phyloP scores from a whole-genome alignment of 148 eudicot genomes.

The Simmondsia chinensis region DNA sequence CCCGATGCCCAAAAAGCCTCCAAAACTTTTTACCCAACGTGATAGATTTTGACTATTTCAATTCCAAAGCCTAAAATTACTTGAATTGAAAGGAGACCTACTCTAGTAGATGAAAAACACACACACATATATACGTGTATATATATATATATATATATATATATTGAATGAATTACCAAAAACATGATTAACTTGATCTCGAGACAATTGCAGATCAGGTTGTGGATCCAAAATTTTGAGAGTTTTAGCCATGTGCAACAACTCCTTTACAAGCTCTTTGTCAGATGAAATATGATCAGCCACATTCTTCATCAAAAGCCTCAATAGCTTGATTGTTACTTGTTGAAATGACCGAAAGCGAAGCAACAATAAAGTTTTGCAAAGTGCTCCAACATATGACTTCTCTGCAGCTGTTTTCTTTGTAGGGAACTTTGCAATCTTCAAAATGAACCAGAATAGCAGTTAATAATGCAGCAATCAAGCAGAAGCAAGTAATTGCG shows the following conservation, averaged over 20 bases:
- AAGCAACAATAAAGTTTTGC: constrained; percentile 53
- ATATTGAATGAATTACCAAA: constrained; percentile 41
- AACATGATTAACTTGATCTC: constrained; percentile 39
- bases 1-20: no score
- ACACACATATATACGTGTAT: no score
- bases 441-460: constrained; percentile 2
- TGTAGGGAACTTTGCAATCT: constrained; percentile 47
- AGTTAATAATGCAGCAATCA: constrained; percentile 1
- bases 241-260: constrained; percentile 49
- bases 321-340: constrained; percentile 59
- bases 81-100: background rate
- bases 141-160: no score
- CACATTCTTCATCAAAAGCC: constrained; percentile 46
- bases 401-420: constrained; percentile 82
- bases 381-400: constrained; percentile 61
- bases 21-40: no score
- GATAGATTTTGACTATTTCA: no score
- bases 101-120: background rate
- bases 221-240: constrained; percentile 47
- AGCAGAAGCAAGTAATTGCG: no score
- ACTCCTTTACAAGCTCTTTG: constrained; percentile 67
- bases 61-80: background rate
- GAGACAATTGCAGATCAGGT: constrained; percentile 51
- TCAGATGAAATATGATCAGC: constrained; percentile 46
- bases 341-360: constrained; percentile 62